These are phyloP conservation scores for Calonectria henricotiae DNA, from an alignment of 2,329 filamentous ascomycete species.

Conservation along the genomic window DNA sequence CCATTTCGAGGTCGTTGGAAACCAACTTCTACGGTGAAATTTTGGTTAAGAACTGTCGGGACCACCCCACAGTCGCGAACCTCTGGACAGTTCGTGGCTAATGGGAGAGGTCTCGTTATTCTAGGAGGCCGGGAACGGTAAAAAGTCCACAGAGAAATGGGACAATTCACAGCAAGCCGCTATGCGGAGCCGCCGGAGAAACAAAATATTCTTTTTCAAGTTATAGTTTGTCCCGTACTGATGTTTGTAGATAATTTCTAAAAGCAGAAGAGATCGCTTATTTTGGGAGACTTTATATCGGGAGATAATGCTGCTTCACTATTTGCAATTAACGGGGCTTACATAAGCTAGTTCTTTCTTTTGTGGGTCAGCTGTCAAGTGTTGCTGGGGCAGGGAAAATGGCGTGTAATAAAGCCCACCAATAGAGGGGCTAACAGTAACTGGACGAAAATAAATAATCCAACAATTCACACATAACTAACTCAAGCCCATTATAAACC, in stretches of 20 bases:
- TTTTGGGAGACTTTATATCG: no score
- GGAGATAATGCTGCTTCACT: neutral
- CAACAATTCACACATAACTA: no score
- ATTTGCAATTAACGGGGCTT: neutral
- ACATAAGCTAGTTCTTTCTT: neutral
- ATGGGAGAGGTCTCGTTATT: constrained; percentile 66
- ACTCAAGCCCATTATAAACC: no score
- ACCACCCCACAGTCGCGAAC: constrained; percentile 70
- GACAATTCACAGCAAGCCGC: constrained; percentile 72
- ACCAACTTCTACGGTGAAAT: neutral
- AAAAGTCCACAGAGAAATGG: constrained; percentile 67
- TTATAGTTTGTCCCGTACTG: constrained; percentile 64
- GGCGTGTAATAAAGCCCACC: neutral
- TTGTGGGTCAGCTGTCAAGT: neutral
- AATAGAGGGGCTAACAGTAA: neutral
- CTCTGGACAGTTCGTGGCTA: constrained; percentile 62
- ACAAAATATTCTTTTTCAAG: constrained; percentile 67
- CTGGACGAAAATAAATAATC: neutral
- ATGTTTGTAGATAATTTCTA: constrained; percentile 50
- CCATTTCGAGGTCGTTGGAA: neutral
- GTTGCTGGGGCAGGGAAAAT: no score
- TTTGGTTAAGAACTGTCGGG: constrained; percentile 59
- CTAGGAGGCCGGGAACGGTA: constrained; percentile 72
- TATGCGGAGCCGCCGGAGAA: constrained; percentile 68
- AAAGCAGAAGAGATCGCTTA: no score